A percentile compares a stretch with the other conserved stretches of the same genome.
phyloP scores from a whole-genome alignment of 2,329 filamentous ascomycete genomes.

The Colletotrichum siamense region DNA sequence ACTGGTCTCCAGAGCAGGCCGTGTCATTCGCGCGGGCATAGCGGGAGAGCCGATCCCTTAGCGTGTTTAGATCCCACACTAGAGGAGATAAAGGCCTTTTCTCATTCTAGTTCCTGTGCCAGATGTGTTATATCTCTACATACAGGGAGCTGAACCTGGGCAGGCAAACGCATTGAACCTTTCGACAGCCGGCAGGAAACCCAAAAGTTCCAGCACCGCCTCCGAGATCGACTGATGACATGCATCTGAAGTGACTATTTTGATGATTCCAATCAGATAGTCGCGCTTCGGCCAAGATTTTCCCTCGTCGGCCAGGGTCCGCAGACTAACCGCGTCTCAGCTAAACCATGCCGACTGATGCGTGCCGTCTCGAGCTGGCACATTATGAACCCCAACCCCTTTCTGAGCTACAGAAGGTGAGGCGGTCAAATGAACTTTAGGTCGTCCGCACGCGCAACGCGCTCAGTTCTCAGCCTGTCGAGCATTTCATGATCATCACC shows the following conservation, averaged over 20 bases:
- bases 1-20: neutral
- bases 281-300: neutral
- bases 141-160: neutral
- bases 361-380: neutral
- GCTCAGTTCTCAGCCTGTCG: neutral
- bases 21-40: neutral
- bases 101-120: neutral
- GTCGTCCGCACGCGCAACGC: neutral
- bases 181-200: neutral
- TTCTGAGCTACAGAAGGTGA: neutral
- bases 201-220: neutral
- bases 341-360: neutral
- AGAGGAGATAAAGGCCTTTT: neutral
- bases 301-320: neutral
- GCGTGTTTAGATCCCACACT: neutral
- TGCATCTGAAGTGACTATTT: neutral
- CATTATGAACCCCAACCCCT: neutral
- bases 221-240: neutral
- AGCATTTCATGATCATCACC: neutral
- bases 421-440: neutral
- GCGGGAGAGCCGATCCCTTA: neutral
- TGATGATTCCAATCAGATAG: neutral
- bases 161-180: neutral
- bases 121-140: neutral
- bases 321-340: neutral